Evolutionary conservation across 805 yeast species (phyloP), one percentile per base, ranked within the genome.

Genomic region (Yarrowia osloensis): DNA sequence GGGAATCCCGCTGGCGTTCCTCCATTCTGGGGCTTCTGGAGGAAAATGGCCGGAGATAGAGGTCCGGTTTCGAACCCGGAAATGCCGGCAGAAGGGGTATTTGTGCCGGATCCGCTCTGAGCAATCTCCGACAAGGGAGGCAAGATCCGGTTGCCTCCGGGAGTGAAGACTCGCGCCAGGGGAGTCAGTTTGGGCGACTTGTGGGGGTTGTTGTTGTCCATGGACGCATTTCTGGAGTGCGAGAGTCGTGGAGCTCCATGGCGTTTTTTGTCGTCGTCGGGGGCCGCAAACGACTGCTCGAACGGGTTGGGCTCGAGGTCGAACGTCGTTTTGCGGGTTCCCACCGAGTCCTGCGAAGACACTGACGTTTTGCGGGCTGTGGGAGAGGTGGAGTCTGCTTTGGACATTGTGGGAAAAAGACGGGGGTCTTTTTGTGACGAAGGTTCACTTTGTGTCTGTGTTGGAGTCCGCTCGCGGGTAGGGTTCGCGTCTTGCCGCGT

Each of bases 271-370:
- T 24, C 50, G 33, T 67, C 67, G 7, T 68, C 67, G 52, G 85
- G 86, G 2, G 86, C 78, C n/a, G 95, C 97, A 79, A 94, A 94
- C 62, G 97, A 90, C 76, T 89, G 90, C 77, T 94, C 99, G 75
- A 94, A 94, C 4, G 98, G 98, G 73, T 94, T 94, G 11, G 95
- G 97, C 76, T 95, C 99, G 68, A 92, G 80, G 69, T 88, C 94
- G 73, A 91, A 85, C 46, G 90, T 70, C 19, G 35, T 63, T 50
- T 62, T 62, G 61, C 49, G 49, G 11, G 49, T 15, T 19, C 65
- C 40, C 21, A 35, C 37, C 21, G 33, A 22, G 31, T 39, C 61
- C 65, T 26, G 33, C 12, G 55, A 62, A 28, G 61, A 39, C 19
- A 28, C 35, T 11, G 65, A 50, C 28, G 47, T 37, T 37, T 63